Conservation (phyloP, 257 asterid species). For the Eustoma russellianum region DNA sequence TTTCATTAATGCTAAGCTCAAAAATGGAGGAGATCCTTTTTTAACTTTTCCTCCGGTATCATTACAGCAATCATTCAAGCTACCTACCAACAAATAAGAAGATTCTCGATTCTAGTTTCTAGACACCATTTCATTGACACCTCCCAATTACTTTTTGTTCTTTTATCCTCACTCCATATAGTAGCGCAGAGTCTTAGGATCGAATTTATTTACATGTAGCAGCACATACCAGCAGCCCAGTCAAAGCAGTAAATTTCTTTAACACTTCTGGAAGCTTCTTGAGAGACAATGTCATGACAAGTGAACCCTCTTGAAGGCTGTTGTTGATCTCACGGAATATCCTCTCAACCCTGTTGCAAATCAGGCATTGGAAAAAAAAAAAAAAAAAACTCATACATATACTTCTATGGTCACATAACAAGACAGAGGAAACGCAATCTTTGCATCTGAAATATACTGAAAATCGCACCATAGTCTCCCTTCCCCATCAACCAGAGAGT, state of each 20-base stretch:
- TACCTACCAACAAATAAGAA: too few relatives aligned
- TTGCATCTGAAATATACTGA: constrained; percentile 1
- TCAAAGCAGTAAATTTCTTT: constrained; percentile 82
- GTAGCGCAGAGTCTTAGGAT: too few relatives aligned
- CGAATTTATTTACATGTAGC: background rate
- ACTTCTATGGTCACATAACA: background rate
- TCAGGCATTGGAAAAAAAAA: background rate
- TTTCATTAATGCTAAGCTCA: too few relatives aligned
- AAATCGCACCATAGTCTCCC: constrained; percentile 76
- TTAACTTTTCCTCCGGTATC: too few relatives aligned
- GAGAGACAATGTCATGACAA: constrained; percentile 64
- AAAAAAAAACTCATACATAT: background rate
- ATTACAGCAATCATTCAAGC: too few relatives aligned
- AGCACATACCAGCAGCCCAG: constrained; percentile 78
- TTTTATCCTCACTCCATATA: too few relatives aligned
- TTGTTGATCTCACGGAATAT: constrained; percentile 83
- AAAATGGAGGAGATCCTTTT: too few relatives aligned
- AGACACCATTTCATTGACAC: too few relatives aligned
- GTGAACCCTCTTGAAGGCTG: constrained; percentile 75
- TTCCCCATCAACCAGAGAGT: constrained; percentile 89
- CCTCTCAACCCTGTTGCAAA: constrained; percentile 78
- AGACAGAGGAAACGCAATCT: background rate
- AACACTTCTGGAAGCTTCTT: constrained; percentile 77
- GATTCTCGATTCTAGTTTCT: too few relatives aligned
- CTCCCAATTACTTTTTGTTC: too few relatives aligned